phyloP scores from a whole-genome alignment of 2,329 filamentous ascomycete species.

The Mollisiaceae sp. region DNA sequence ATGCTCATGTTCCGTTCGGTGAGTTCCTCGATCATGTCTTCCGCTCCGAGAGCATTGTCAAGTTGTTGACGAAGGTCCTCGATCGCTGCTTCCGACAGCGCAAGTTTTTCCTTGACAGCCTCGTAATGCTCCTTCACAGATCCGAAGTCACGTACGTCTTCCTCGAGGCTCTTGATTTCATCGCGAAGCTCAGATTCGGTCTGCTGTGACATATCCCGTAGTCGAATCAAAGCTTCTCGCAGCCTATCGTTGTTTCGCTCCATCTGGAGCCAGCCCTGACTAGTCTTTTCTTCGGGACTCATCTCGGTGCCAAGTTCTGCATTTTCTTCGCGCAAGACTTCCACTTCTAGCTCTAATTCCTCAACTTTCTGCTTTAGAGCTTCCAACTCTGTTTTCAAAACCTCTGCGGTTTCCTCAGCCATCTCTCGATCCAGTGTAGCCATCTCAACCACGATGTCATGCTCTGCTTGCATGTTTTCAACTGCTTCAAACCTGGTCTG shows the following conservation, averaged over 20 bases:
- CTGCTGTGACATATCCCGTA: conserved; percentile 87
- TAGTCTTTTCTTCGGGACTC: conserved; percentile 84
- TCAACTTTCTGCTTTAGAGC: conserved; percentile 76
- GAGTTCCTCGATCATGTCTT: conserved; percentile 93
- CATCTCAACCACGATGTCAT: conserved; percentile 84
- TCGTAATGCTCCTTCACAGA: conserved; percentile 72
- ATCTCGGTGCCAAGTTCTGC: conserved; percentile 82
- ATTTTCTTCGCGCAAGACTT: conserved; percentile 87
- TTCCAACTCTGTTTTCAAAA: conserved; percentile 80
- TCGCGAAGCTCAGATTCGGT: conserved; percentile 79
- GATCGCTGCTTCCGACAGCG: conserved; percentile 73
- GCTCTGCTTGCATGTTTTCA: conserved; percentile 78
- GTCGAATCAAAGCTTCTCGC: conserved; percentile 79
- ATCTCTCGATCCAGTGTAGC: conserved; percentile 91
- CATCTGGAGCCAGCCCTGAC: conserved; percentile 88
- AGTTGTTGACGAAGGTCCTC: conserved; percentile 90
- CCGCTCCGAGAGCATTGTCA: conserved; percentile 84
- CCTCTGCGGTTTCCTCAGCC: conserved; percentile 91
- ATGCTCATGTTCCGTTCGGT: conserved; percentile 86
- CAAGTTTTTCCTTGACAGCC: conserved; percentile 72
- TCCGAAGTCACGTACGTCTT: conserved; percentile 72
- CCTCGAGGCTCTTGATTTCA: conserved; percentile 75
- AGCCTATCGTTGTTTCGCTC: conserved; percentile 88
- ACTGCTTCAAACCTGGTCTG: conserved; percentile 71
- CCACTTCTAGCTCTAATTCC: conserved; percentile 85